phyloP scores from a whole-genome alignment of 2,329 filamentous ascomycete genomes.

The Penicillium verrucosum region DNA sequence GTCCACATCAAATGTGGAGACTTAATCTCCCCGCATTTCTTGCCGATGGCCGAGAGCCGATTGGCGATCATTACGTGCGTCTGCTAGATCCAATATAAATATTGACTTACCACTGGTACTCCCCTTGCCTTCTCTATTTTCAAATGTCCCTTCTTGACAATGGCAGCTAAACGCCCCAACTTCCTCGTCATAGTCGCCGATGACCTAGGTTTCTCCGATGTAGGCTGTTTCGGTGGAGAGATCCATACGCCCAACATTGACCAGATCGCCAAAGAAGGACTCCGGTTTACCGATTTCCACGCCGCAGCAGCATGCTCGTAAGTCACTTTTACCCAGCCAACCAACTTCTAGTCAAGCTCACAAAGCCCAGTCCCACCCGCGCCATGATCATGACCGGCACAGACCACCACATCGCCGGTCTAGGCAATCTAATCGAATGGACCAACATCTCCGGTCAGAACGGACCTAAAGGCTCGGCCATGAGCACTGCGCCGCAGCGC shows the following conservation, averaged over 20 bases:
- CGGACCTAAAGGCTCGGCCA: conserved; percentile 50
- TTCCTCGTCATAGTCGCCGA: conserved; percentile 60
- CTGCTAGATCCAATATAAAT: neutral
- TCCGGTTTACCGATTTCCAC: conserved; percentile 64
- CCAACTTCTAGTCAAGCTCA: neutral
- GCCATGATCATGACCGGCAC: conserved; percentile 67
- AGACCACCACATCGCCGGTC: conserved; percentile 54
- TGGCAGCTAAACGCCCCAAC: conserved; percentile 51
- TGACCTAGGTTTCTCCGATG: conserved; percentile 60
- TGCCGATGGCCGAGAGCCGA: conserved; percentile 17
- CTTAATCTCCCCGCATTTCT: neutral
- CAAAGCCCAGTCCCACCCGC: conserved; percentile 48
- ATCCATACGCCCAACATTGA: conserved; percentile 60
- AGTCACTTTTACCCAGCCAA: conserved; percentile 2
- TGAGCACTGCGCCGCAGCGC: conserved; percentile 53
- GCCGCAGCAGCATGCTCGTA: conserved; percentile 61
- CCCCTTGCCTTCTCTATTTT: neutral
- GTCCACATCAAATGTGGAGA: neutral
- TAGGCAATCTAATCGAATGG: conserved; percentile 60
- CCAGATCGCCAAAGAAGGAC: conserved; percentile 50
- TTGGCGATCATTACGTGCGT: conserved; percentile 3
- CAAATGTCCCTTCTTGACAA: conserved; percentile 4
- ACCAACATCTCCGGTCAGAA: conserved; percentile 54
- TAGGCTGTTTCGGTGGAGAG: conserved; percentile 58
- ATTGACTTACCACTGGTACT: neutral